Conservation (phyloP, 163 green algal genomes). For the Coccomyxa subellipsoidea region DNA sequence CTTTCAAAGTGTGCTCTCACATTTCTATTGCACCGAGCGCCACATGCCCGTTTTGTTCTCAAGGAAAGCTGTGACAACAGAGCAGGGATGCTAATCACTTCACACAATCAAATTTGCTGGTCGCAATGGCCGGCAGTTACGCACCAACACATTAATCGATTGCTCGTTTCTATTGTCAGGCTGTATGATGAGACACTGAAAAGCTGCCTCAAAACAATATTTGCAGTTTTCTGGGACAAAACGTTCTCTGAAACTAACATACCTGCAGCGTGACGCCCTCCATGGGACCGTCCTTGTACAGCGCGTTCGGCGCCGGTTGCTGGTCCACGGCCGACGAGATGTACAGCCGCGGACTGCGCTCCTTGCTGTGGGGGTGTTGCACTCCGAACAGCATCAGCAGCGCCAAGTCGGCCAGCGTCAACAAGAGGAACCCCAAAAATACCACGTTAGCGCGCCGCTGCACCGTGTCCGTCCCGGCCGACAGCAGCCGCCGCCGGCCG, state of each 20-base stretch:
- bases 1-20: background rate
- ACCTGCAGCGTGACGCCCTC: background rate
- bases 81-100: no score
- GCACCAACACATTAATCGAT: no score
- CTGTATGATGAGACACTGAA: no score
- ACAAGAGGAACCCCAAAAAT: background rate
- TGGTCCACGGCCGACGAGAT: background rate
- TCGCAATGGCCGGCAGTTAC: no score
- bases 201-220: no score
- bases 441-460: conserved; percentile 2
- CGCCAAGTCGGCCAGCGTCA: background rate
- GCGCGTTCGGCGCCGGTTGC: background rate
- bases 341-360: background rate
- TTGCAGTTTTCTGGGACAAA: no score
- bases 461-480: background rate
- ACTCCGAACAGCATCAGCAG: background rate
- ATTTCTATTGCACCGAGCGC: no score
- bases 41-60: no score
- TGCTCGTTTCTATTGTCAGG: no score
- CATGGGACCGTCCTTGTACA: background rate
- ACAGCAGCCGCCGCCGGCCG: background rate
- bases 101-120: no score
- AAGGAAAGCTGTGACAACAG: no score
- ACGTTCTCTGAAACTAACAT: background rate
- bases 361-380: background rate